A percentile compares a stretch with the other conserved stretches of the same genome.
These are phyloP conservation scores for Apiospora kogelbergensis DNA, from an alignment of 2,329 filamentous ascomycete species.

Conservation along the genomic window DNA sequence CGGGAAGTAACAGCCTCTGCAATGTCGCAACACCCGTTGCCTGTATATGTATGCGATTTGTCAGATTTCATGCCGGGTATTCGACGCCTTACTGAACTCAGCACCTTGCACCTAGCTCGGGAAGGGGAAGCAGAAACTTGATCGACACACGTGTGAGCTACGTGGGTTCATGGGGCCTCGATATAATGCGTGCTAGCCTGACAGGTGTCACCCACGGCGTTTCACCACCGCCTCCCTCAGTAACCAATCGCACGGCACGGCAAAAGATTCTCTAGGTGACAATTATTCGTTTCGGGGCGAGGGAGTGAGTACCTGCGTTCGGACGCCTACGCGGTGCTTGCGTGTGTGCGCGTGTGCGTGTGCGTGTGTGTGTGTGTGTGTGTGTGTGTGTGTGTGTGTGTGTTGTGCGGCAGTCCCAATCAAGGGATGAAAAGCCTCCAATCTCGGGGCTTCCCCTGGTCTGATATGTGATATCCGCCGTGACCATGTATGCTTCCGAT, in stretches of 20 bases:
- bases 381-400: neutral
- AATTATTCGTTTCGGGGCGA: neutral
- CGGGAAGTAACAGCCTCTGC: neutral
- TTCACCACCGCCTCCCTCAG: neutral
- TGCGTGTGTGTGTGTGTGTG: neutral
- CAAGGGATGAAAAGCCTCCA: constrained; percentile 2
- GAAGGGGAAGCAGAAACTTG: neutral
- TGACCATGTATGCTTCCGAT: neutral
- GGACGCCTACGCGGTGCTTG: neutral
- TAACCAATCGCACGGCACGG: neutral
- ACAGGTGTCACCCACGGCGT: constrained; percentile 1
- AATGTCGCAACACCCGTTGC: neutral
- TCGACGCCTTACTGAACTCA: neutral
- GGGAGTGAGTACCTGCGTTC: neutral
- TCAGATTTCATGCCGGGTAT: neutral
- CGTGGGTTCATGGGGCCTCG: neutral
- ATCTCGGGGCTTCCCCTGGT: neutral
- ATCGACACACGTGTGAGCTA: neutral
- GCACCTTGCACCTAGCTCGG: neutral
- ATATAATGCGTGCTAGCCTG: constrained; percentile 1
- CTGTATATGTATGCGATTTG: neutral
- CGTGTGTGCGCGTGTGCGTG: neutral
- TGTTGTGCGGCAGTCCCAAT: neutral
- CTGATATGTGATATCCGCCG: neutral
- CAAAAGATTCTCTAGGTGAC: neutral